Base-by-base conservation (phyloP, 2,329 filamentous ascomycete species). In the Bipolaris bicolor region DNA sequence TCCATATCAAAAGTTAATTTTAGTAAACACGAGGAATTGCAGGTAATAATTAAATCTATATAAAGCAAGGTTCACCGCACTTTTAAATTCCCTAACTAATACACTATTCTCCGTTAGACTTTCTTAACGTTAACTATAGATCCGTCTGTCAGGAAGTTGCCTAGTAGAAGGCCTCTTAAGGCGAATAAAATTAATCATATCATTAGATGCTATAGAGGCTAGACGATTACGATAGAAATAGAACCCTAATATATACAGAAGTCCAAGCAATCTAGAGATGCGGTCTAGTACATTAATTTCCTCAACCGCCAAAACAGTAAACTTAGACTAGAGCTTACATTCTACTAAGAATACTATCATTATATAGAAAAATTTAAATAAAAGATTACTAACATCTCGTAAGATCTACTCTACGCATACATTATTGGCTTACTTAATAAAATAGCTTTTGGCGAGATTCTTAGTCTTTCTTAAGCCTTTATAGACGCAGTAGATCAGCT, bases 171-270 rank as follows among this genome's bases (percentile, higher is more conserved):
- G 26, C 46, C 37, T 33, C 58, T 60, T 26, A 11, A 60, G 16
- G 40, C 39, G 11, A 64, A 64, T 50, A 13, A 40, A 2, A 64
- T 64, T 18, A 20, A 64, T n/a, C 24, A 64, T n/a, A 55, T 62
- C 3, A 34, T 64, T 11, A 43, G 44, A 39, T 62, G 45, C 49
- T 64, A 64, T 57, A n/a, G 57, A 5, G 46, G 49, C 6, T 13
- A 6, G n/a, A 64, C 52, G 31, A 54, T 58, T n/a, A 45, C 47
- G 9, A 47, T 54, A 46, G 55, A 62, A 6, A 64, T 64, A n/a
- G 43, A 62, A 36, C 60, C 43, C 20, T 16, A 40, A 16, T n/a
- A 52, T 4, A 62, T 64, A 24, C 31, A 60, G 22, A 46, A 60
- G n/a, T 60, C 43, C 2, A 64, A 64, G 52, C 41, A 52, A 33